Conservation (phyloP, 208 protist species). For the Angomonas deanei region DNA sequence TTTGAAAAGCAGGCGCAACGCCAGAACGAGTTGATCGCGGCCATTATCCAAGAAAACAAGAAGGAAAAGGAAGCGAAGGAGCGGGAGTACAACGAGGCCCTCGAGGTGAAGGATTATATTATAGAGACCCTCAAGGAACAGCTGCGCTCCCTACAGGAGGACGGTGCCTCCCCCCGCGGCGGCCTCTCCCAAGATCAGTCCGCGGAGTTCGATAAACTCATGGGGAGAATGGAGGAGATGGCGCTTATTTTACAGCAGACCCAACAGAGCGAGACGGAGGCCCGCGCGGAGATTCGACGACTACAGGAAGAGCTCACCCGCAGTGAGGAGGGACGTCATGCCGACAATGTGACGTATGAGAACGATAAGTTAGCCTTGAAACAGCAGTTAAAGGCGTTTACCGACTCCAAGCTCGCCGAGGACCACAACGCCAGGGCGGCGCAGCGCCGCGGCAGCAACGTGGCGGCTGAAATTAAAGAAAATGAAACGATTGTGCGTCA, state of each 20-base stretch:
- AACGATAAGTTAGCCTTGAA: conserved; percentile 55
- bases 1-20: conserved; percentile 54
- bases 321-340: conserved; percentile 58
- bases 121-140: conserved; percentile 72
- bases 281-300: conserved; percentile 45
- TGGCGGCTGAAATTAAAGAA: conserved; percentile 32
- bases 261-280: conserved; percentile 65
- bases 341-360: conserved; percentile 63
- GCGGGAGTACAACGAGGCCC: conserved; percentile 73
- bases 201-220: conserved; percentile 61
- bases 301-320: conserved; percentile 56
- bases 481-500: conserved; percentile 72
- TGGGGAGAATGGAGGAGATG: conserved; percentile 79
- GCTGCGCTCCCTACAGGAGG: conserved; percentile 43
- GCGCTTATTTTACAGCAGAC: conserved; percentile 54
- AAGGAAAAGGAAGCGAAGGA: conserved; percentile 84
- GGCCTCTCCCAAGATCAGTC: conserved; percentile 34
- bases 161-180: conserved; percentile 24
- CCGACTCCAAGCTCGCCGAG: conserved; percentile 59
- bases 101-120: conserved; percentile 71
- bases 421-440: conserved; percentile 40
- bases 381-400: conserved; percentile 55
- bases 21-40: conserved; percentile 76
- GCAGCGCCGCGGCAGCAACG: conserved; percentile 21
- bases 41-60: conserved; percentile 80